These are phyloP conservation scores for Corylus americana DNA, from an alignment of 306 rosid genomes.

Conservation along the genomic window DNA sequence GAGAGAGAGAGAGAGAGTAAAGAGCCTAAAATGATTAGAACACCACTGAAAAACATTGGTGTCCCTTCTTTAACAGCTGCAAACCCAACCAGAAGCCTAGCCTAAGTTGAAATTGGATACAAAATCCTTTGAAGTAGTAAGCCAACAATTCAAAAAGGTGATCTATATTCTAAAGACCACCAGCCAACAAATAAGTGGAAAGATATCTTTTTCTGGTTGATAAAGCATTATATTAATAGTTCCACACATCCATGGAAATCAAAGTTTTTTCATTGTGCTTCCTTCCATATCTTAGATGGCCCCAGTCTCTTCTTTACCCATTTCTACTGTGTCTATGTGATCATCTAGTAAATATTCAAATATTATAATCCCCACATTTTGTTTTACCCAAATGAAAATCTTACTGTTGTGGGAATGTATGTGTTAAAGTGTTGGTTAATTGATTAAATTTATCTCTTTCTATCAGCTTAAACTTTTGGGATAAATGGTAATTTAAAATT, in stretches of 20 bases:
- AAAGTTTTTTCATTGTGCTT: constrained; percentile 10
- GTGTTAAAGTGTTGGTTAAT: no score
- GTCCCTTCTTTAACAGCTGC: constrained; percentile 44
- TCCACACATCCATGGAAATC: constrained; percentile 12
- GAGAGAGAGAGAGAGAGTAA: background rate
- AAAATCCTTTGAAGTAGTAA: background rate
- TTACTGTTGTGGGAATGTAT: no score
- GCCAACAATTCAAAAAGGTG: constrained; percentile 27
- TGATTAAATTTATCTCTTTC: no score
- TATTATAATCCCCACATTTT: background rate
- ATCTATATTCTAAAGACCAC: constrained; percentile 17
- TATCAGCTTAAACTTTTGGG: no score
- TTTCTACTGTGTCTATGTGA: background rate
- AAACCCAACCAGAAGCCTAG: constrained; percentile 27
- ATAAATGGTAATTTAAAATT: no score
- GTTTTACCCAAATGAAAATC: no score
- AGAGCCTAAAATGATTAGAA: constrained; percentile 46
- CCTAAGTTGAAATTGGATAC: constrained; percentile 2
- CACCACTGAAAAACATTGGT: constrained; percentile 52
- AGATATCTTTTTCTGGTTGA: constrained; percentile 30
- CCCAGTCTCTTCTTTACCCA: background rate
- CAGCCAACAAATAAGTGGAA: constrained; percentile 20
- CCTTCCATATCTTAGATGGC: background rate
- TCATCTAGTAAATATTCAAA: background rate
- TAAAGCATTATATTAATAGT: constrained; percentile 26